Evolutionary conservation across 495 filamentous ascomycete species (phyloP).

Genomic region (Aspergillus baeticus): DNA sequence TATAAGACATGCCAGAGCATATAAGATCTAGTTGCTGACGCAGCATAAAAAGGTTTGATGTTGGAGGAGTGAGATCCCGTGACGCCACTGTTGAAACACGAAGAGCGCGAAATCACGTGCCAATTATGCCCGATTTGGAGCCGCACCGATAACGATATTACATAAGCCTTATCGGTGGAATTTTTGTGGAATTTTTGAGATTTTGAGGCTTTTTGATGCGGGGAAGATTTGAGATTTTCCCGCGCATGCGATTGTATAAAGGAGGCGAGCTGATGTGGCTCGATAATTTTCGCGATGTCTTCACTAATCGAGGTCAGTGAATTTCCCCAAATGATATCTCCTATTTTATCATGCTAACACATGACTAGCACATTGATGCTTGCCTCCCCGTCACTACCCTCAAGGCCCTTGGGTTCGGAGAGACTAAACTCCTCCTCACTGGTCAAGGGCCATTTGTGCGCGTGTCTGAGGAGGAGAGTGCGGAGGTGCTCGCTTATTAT

Average conservation of each 20-base stretch:
- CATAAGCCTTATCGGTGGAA: slow-evolving; percentile 18
- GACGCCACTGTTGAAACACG: slow-evolving; percentile 16
- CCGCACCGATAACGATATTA: slow-evolving; percentile 19
- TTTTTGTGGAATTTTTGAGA: slow-evolving; percentile 16
- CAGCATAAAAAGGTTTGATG: background rate
- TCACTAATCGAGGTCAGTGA: slow-evolving; percentile 37
- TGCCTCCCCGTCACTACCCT: slow-evolving; percentile 47
- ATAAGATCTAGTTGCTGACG: background rate
- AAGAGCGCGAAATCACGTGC: slow-evolving; percentile 24
- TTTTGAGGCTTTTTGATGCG: slow-evolving; percentile 19
- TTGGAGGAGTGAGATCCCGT: background rate
- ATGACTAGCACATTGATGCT: slow-evolving; percentile 43
- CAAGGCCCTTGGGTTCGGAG: slow-evolving; percentile 29
- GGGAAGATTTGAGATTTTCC: slow-evolving; percentile 15
- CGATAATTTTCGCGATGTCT: slow-evolving; percentile 26
- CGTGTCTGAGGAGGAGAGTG: slow-evolving; percentile 36
- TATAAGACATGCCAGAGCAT: slow-evolving; percentile 8
- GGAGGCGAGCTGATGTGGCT: slow-evolving; percentile 20
- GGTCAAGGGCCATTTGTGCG: slow-evolving; percentile 43
- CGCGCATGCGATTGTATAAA: slow-evolving; percentile 5
- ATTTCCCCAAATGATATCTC: background rate
- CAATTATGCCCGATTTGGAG: slow-evolving; percentile 18
- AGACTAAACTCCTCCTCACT: slow-evolving; percentile 31
- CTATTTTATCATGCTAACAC: slow-evolving; percentile 18
- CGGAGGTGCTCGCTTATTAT: slow-evolving; percentile 28